phyloP scores from a whole-genome alignment of 1,284 basidiomycete genomes.

The Erythrobasidium hasegawianum region DNA sequence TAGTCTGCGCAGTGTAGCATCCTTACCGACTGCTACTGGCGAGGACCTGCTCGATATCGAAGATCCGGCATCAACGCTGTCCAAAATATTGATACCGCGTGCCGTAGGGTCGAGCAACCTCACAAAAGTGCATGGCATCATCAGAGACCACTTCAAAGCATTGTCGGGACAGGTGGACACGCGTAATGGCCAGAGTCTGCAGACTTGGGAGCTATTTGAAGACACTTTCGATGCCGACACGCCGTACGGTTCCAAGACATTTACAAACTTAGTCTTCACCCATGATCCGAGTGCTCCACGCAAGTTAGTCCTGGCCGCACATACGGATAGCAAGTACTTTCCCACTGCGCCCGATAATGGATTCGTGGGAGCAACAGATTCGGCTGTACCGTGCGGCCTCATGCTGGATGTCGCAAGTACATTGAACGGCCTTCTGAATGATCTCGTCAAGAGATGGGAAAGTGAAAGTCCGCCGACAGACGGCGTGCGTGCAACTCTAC shows the following conservation, averaged over 20 bases:
- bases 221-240: constrained; percentile 75
- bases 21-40: constrained; percentile 3
- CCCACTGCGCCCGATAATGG: constrained; percentile 65
- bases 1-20: constrained; percentile 30
- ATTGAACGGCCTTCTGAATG: constrained; percentile 66
- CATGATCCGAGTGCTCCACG: constrained; percentile 79
- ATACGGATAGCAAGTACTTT: constrained; percentile 95
- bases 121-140: constrained; percentile 37
- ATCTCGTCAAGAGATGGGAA: constrained; percentile 53
- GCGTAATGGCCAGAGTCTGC: background rate
- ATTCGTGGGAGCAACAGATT: constrained; percentile 98
- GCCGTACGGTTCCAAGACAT: constrained; percentile 72
- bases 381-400: constrained; percentile 90
- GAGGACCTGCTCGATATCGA: constrained; percentile 38
- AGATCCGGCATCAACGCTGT: constrained; percentile 36
- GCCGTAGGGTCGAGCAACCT: constrained; percentile 40
- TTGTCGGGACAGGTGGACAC: constrained; percentile 33
- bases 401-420: constrained; percentile 83
- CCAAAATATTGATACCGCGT: constrained; percentile 40
- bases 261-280: constrained; percentile 91
- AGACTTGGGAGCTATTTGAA: constrained; percentile 41
- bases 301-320: constrained; percentile 82
- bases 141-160: constrained; percentile 36
- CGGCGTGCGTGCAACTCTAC: constrained; percentile 74
- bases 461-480: constrained; percentile 56